Conservation (phyloP, 305 asterid species). For the Fraxinus sp. region DNA sequence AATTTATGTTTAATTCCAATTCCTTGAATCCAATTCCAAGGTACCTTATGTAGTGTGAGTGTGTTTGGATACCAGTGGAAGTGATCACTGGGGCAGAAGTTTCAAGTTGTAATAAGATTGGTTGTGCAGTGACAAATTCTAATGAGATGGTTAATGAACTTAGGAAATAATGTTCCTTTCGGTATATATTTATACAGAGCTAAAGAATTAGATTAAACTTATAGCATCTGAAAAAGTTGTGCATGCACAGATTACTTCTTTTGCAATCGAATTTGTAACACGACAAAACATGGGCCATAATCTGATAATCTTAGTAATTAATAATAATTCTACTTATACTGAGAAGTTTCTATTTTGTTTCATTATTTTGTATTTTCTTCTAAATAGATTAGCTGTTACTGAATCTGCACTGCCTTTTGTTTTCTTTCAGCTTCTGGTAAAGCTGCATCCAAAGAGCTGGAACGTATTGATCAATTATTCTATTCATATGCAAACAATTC, state of each 20-base stretch:
- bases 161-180: neutral
- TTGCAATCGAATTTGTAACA: neutral
- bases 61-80: constrained; percentile 1
- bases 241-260: neutral
- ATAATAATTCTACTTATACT: neutral
- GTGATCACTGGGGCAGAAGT: neutral
- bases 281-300: neutral
- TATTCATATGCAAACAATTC: constrained; percentile 47
- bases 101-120: neutral
- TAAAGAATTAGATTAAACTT: neutral
- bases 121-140: neutral
- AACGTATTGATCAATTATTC: constrained; percentile 49
- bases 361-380: neutral
- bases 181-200: neutral
- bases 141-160: neutral
- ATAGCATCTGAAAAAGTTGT: neutral
- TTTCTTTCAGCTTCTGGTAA: constrained; percentile 53
- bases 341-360: neutral
- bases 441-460: constrained; percentile 43
- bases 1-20: neutral
- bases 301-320: neutral
- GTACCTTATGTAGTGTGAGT: neutral
- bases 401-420: neutral
- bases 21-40: neutral
- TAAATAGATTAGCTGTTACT: neutral